Percentiles rank a stretch among this genome's conserved stretches.
phyloP scores from a whole-genome alignment of 2,329 filamentous ascomycete genomes.

The Monosporascus sp. region DNA sequence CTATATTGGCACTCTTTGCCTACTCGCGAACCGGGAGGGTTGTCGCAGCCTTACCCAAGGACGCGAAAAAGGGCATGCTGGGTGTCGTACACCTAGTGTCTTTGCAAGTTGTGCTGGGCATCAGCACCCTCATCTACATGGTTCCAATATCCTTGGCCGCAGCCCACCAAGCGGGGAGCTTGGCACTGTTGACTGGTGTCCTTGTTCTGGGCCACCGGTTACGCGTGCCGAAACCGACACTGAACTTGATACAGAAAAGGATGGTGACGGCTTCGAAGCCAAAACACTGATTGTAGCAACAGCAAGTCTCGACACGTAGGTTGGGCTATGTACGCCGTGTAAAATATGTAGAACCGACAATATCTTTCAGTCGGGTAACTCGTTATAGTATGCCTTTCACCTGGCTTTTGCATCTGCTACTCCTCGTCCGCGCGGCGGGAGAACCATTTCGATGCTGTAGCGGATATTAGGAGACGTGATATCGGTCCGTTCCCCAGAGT shows the following conservation, averaged over 20 bases:
- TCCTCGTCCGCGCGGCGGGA: no score
- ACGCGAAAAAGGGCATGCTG: constrained; percentile 62
- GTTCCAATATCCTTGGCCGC: constrained; percentile 85
- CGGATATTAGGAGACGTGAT: no score
- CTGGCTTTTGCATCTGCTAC: no score
- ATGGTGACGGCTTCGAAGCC: constrained; percentile 24
- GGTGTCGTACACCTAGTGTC: constrained; percentile 79
- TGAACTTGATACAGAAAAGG: constrained; percentile 53
- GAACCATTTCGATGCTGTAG: no score
- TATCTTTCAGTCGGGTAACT: no score
- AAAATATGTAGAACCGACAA: background rate
- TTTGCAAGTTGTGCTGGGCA: constrained; percentile 79
- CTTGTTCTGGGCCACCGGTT: constrained; percentile 74
- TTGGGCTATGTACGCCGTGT: background rate
- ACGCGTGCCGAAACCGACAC: constrained; percentile 63
- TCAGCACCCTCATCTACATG: constrained; percentile 87
- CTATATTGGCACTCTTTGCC: constrained; percentile 72
- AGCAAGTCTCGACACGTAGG: background rate
- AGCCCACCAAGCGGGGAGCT: constrained; percentile 83
- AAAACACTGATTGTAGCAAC: constrained; percentile 1
- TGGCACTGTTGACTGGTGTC: constrained; percentile 78
- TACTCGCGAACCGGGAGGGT: constrained; percentile 66
- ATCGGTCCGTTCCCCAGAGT: no score
- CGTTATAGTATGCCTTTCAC: no score
- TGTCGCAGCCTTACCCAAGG: constrained; percentile 52